Base-by-base conservation (phyloP, 495 filamentous ascomycete genomes). In the Amniculicola lignicola region DNA sequence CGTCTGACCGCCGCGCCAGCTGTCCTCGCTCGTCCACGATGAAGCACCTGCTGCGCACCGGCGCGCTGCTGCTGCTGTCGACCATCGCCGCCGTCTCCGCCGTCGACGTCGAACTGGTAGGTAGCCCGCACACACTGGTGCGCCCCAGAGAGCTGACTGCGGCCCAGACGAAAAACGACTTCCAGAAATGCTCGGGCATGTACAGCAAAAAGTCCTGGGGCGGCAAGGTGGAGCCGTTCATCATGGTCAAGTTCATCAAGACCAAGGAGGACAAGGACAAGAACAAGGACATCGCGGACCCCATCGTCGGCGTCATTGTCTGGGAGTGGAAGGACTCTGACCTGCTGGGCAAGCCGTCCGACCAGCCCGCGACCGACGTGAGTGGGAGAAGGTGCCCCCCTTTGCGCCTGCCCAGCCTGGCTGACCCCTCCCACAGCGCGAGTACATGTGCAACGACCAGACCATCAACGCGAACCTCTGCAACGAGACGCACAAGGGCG, bases 171-270 rank as follows among this genome's bases (percentile, higher is more conserved):
- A 81, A 88, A 31, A 78, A 85, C 24, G 85, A 89, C 70, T 73
- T 81, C 61, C 88, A 96, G 73, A 80, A 86, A 85, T 99, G 93
- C 74, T 85, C 88, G 67, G 93, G 93, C 72, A 97, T 99, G 93
- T 99, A 97, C 73, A 91, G 85, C 70, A 84, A 79, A 66, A 88
- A 83, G 62, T 73, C 85, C 16, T 99, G 93, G 93, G 89, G 90
- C 57, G 93, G 93, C 63, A 81, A 79, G 27, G 77, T 88, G 45
- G 88, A 96, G 56, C 94, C 93, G 9, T 91, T 85, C 73, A 95
- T 99, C 69, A 75, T 85, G 54, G 81, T 86, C 58, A 91, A 86
- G 68, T 95, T 95, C 64, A 75, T 84, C 43, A n/a, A n/a, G n/a
- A n/a, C n/a, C n/a, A n/a, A n/a, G n/a, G n/a, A n/a, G n/a, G 82